These are phyloP conservation scores for Puccinia horiana DNA, from an alignment of 1,284 basidiomycete species.

Conservation along the genomic window DNA sequence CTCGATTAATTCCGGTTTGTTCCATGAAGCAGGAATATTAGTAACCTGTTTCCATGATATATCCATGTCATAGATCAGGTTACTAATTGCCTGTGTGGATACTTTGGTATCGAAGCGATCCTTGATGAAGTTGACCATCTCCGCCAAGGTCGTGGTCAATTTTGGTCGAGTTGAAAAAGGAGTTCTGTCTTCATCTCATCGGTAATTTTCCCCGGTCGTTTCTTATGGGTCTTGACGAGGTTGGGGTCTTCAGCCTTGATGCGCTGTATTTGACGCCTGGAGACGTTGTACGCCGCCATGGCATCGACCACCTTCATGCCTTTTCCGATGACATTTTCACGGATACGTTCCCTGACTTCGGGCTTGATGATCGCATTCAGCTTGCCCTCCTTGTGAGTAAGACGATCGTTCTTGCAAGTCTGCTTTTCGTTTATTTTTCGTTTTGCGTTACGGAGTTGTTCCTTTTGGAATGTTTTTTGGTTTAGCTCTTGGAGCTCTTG, in stretches of 20 bases:
- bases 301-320: neutral
- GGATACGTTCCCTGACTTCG: neutral
- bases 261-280: neutral
- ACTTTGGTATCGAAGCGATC: neutral
- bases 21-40: slow-evolving; percentile 22
- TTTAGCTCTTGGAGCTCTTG: neutral
- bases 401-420: neutral
- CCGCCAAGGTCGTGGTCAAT: neutral
- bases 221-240: slow-evolving; percentile 3
- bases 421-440: neutral
- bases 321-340: slow-evolving; percentile 6
- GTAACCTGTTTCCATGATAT: slow-evolving; percentile 20
- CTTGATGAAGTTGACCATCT: neutral
- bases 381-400: neutral
- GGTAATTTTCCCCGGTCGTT: neutral
- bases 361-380: slow-evolving; percentile 3
- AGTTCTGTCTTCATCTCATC: slow-evolving; percentile 5
- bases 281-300: neutral
- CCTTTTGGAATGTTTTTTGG: neutral
- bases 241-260: slow-evolving; percentile 11
- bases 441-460: neutral
- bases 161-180: neutral
- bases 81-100: neutral
- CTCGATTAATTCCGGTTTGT: neutral
- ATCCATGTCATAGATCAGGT: slow-evolving; percentile 15